Evolutionary conservation across 768 basidiomycete species (phyloP).

Genomic region (Dioszegia crocea): DNA sequence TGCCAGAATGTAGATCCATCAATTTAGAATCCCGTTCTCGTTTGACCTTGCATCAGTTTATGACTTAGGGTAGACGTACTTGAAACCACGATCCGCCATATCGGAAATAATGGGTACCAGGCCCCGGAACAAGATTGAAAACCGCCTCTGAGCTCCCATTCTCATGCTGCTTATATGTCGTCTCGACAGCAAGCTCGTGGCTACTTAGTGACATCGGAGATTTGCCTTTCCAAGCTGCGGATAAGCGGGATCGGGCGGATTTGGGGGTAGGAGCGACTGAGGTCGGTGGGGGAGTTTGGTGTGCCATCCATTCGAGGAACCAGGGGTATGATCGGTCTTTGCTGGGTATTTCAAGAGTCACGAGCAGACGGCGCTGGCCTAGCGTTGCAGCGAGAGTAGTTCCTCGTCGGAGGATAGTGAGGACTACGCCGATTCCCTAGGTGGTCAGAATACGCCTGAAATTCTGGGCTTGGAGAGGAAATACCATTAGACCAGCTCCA

Average conservation of each 20-base stretch:
- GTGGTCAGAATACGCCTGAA: not conserved
- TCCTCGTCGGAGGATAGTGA: constrained; percentile 70
- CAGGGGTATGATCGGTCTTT: constrained; percentile 93
- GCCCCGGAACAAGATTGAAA: constrained; percentile 93
- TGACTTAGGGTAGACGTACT: no score
- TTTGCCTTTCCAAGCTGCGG: constrained; percentile 25
- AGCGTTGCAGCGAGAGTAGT: constrained; percentile 65
- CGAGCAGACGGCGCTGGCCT: constrained; percentile 82
- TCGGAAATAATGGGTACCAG: constrained; percentile 87
- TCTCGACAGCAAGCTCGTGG: constrained; percentile 93
- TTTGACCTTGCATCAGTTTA: constrained; percentile 59
- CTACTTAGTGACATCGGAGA: constrained; percentile 55
- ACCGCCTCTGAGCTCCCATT: constrained; percentile 85
- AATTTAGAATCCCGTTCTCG: constrained; percentile 90
- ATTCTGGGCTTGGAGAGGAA: constrained; percentile 11
- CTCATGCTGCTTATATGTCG: constrained; percentile 74
- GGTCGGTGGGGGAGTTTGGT: constrained; percentile 31
- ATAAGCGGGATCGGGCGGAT: constrained; percentile 13
- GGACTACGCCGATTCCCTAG: constrained; percentile 84
- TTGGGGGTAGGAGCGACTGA: not conserved
- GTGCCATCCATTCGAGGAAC: constrained; percentile 94
- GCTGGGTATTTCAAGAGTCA: constrained; percentile 91
- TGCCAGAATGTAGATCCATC: constrained; percentile 83
- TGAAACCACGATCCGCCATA: constrained; percentile 94
- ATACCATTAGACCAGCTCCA: constrained; percentile 94